Evolutionary conservation across 2,329 filamentous ascomycete genomes (phyloP), one percentile per base, ranked within the genome.

Genomic region (Elsinoe arachidis): DNA sequence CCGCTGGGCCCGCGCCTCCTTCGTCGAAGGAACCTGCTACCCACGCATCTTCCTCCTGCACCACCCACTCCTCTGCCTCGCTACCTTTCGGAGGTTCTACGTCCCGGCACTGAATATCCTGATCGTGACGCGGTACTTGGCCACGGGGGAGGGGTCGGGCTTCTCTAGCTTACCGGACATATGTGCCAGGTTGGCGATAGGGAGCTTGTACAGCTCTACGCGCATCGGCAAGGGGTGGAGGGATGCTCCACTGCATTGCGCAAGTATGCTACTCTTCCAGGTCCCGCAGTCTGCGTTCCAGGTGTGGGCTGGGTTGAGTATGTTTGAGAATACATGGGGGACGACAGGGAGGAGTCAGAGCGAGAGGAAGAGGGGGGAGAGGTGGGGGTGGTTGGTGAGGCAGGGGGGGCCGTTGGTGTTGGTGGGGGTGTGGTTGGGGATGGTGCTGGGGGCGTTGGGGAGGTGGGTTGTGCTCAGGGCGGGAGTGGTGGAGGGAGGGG

Each of bases 341-440:
- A 53, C 49, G 34, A 35, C 26, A 15, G 49, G 33, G 49, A 5
- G 49, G 49, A 53, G 49, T 38, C 10, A 17, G 19, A 17, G 12
- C 9, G 49, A 53, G 34, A 53, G 33, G 49, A 14, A 19, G 33
- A 35, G 34, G 34, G 34, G 19, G 33, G 2, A 4, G 26, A 77
- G 59, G 76, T 75, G 37, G 78, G 72, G 57, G 78, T 71, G 60
- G 74, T 65, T 73, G 64, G 44, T 68, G 70, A 5, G 67, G 62
- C 26, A 59, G 52, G 41, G 60, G 62, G 23, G 61, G 57, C 9
- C 61, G 63, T 30, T 60, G 59, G 33, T 60, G 59, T 34, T 74
- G 78, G 61, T 80, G 78, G 23, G 76, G 76, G 49, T 82, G 73
- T 11, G 76, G 76, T 61, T 78, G 78, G 43, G 73, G 70, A 59